Percentiles rank a stretch among this genome's conserved stretches.
Conservation (phyloP, 2,329 filamentous ascomycete species). For the Paecilomyces fulvus region DNA sequence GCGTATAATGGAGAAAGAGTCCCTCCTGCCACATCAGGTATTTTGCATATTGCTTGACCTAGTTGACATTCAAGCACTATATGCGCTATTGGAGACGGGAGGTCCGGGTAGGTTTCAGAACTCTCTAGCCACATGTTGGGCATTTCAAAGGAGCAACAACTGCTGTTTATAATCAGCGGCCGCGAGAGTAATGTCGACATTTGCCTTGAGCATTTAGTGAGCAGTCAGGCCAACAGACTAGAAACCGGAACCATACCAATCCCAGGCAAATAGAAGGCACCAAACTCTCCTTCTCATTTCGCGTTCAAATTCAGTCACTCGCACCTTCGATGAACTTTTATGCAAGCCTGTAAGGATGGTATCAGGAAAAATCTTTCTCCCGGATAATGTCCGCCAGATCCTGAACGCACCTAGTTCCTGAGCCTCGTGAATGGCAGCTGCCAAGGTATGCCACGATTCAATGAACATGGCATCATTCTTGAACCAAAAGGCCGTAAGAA, state of each 20-base stretch:
- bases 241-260: slow-evolving; percentile 30
- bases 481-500: slow-evolving; percentile 40
- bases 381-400: neutral
- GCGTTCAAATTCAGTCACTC: slow-evolving; percentile 37
- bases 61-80: slow-evolving; percentile 35
- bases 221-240: neutral
- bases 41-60: slow-evolving; percentile 19
- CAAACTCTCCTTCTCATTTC: slow-evolving; percentile 42
- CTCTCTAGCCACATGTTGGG: slow-evolving; percentile 32
- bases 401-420: slow-evolving; percentile 38
- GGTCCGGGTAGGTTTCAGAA: slow-evolving; percentile 20
- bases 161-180: slow-evolving; percentile 37
- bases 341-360: slow-evolving; percentile 19
- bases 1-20: slow-evolving; percentile 9
- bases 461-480: slow-evolving; percentile 41
- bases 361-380: neutral
- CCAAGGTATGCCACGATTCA: slow-evolving; percentile 42
- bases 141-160: slow-evolving; percentile 29
- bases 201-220: slow-evolving; percentile 19
- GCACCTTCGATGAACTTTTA: slow-evolving; percentile 26
- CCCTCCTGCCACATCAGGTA: slow-evolving; percentile 8
- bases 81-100: slow-evolving; percentile 38
- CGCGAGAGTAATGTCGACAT: slow-evolving; percentile 38
- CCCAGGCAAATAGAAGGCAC: slow-evolving; percentile 41
- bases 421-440: slow-evolving; percentile 38